Conservation (phyloP, 2,329 filamentous ascomycete species). For the Pseudodiploospora longispora region DNA sequence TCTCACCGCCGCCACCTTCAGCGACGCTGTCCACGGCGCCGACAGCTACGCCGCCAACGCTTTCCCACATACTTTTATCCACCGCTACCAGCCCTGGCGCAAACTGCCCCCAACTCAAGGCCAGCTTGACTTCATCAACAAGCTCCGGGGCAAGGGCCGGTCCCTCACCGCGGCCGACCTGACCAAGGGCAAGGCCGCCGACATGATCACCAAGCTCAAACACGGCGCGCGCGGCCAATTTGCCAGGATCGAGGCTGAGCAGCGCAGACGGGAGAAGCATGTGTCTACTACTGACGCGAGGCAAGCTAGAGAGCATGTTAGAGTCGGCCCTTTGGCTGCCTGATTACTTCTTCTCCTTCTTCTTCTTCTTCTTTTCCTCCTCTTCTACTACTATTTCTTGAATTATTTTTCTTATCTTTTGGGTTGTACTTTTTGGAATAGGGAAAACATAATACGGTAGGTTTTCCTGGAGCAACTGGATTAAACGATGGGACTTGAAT, state of each 20-base stretch:
- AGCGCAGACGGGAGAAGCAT: slow-evolving; percentile 38
- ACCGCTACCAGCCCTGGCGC: slow-evolving; percentile 62
- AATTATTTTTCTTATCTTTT: neutral
- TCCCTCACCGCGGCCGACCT: slow-evolving; percentile 48
- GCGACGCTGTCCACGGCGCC: slow-evolving; percentile 71
- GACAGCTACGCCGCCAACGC: slow-evolving; percentile 68
- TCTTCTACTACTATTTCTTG: neutral
- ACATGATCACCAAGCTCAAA: slow-evolving; percentile 89
- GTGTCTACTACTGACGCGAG: slow-evolving; percentile 29
- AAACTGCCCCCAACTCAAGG: slow-evolving; percentile 52
- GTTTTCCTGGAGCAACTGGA: too few relatives aligned
- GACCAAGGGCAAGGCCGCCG: slow-evolving; percentile 72
- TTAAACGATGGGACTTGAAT: too few relatives aligned
- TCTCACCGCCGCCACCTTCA: slow-evolving; percentile 56
- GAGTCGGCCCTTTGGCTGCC: slow-evolving; percentile 43
- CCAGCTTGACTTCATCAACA: slow-evolving; percentile 65
- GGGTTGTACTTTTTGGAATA: neutral
- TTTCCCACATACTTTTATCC: slow-evolving; percentile 62
- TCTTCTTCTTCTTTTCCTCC: neutral
- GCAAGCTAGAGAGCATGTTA: slow-evolving; percentile 41
- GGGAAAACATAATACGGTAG: too few relatives aligned
- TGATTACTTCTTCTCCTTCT: slow-evolving; percentile 9
- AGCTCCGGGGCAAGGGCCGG: slow-evolving; percentile 44
- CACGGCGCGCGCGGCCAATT: slow-evolving; percentile 68
- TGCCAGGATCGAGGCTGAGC: slow-evolving; percentile 42